A percentile compares a stretch with the other conserved stretches of the same genome.
Evolutionary conservation across 2,329 filamentous ascomycete species (phyloP).

Genomic region (Niveomyces coronatus): DNA sequence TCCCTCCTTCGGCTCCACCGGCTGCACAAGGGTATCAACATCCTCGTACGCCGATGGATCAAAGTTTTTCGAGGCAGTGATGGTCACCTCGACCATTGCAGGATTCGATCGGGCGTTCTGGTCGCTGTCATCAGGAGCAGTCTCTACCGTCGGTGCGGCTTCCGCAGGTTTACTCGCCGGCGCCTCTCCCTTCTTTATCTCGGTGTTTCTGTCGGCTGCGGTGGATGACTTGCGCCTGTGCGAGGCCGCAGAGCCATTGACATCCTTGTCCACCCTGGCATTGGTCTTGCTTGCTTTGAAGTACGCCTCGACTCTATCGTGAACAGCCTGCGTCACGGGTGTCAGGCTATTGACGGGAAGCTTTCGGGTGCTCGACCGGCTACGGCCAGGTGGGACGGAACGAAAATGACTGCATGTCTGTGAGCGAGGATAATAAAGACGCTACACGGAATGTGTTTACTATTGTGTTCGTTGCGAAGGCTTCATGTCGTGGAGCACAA

Average conservation of each 20-base stretch:
- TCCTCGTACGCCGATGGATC: constrained; percentile 28
- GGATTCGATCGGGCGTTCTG: constrained; percentile 26
- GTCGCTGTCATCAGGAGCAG: constrained; percentile 10
- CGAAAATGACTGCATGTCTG: constrained; percentile 43
- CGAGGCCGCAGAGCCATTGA: constrained; percentile 5
- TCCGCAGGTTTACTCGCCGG: background rate
- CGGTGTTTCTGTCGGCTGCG: background rate
- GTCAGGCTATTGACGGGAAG: constrained; percentile 32
- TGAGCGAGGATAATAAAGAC: background rate
- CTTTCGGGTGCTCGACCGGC: constrained; percentile 16
- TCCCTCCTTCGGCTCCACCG: background rate
- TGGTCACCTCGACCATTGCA: constrained; percentile 35
- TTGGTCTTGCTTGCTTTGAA: constrained; percentile 29
- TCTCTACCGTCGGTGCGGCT: background rate
- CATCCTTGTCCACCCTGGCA: constrained; percentile 6
- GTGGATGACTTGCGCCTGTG: constrained; percentile 11
- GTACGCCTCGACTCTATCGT: constrained; percentile 29
- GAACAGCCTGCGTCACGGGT: constrained; percentile 35
- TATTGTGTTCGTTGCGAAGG: constrained; percentile 60
- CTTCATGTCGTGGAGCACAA: constrained; percentile 65
- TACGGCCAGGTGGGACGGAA: constrained; percentile 14
- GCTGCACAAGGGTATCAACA: constrained; percentile 16
- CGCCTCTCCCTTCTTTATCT: constrained; percentile 1
- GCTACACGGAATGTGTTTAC: constrained; percentile 30
- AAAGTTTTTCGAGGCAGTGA: constrained; percentile 33